A percentile compares a stretch with the other conserved stretches of the same genome.
Evolutionary conservation across 2,329 filamentous ascomycete species (phyloP).

Genomic region (Xylogone sp.): DNA sequence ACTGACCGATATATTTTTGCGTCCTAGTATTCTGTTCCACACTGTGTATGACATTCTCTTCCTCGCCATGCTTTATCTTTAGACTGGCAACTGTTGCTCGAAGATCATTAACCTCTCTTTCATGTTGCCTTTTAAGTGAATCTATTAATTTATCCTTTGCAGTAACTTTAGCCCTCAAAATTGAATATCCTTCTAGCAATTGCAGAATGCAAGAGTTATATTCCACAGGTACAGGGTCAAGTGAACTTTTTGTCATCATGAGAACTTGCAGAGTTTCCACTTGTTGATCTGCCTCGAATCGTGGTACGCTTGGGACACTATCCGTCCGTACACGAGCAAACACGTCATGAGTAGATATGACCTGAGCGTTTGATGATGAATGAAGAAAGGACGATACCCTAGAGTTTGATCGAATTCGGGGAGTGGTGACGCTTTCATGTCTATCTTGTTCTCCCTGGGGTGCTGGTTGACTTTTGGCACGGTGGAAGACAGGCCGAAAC

Average conservation of each 20-base stretch:
- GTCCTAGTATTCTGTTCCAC: too few relatives aligned
- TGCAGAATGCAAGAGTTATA: conserved; percentile 29
- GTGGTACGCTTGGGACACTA: background rate
- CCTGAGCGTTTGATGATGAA: background rate
- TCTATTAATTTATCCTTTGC: conserved; percentile 18
- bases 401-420: conserved; percentile 14
- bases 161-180: conserved; percentile 15
- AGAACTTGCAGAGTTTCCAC: conserved; percentile 26
- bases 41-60: too few relatives aligned
- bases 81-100: background rate
- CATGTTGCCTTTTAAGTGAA: conserved; percentile 18
- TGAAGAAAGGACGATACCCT: conserved; percentile 22
- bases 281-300: conserved; percentile 19
- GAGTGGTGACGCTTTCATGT: conserved; percentile 9
- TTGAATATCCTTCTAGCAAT: conserved; percentile 26
- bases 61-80: background rate
- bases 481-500: conserved; percentile 22
- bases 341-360: background rate
- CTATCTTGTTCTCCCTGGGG: conserved; percentile 7
- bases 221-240: conserved; percentile 20
- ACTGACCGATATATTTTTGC: too few relatives aligned
- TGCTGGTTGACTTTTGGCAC: conserved; percentile 10
- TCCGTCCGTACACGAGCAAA: background rate
- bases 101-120: conserved; percentile 19
- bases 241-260: conserved; percentile 26